These are phyloP conservation scores for Pythium angustatum DNA, from an alignment of 352 stramenopile species.

Conservation along the genomic window DNA sequence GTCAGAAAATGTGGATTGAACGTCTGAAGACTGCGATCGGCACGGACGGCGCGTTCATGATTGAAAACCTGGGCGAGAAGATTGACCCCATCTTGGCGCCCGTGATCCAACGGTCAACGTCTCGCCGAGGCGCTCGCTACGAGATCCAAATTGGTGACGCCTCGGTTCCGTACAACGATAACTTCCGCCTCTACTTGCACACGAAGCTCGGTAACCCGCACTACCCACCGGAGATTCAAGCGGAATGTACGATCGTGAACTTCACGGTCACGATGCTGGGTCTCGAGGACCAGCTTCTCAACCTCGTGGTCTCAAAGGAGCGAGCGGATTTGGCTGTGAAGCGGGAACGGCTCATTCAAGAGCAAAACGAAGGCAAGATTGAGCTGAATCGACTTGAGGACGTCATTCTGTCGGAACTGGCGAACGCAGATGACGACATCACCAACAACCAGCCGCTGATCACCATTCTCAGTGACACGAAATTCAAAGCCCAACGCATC, in stretches of 20 bases:
- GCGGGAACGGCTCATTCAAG: slow-evolving; percentile 91
- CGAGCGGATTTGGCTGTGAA: slow-evolving; percentile 81
- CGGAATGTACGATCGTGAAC: slow-evolving; percentile 94
- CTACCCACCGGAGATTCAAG: slow-evolving; percentile 95
- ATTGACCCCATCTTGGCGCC: slow-evolving; percentile 93
- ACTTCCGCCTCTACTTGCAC: slow-evolving; percentile 94
- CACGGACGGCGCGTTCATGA: slow-evolving; percentile 91
- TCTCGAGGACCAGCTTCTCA: slow-evolving; percentile 92
- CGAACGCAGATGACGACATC: slow-evolving; percentile 96
- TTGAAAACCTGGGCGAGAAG: slow-evolving; percentile 94
- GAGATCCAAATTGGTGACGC: slow-evolving; percentile 95
- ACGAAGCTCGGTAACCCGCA: slow-evolving; percentile 95
- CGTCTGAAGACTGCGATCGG: slow-evolving; percentile 94
- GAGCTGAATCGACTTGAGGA: slow-evolving; percentile 96
- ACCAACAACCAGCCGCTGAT: slow-evolving; percentile 97
- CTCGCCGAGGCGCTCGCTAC: slow-evolving; percentile 90
- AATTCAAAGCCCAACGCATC: slow-evolving; percentile 91
- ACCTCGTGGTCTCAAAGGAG: slow-evolving; percentile 93
- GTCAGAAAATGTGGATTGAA: slow-evolving; percentile 94
- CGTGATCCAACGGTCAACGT: slow-evolving; percentile 94
- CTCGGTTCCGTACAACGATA: slow-evolving; percentile 93
- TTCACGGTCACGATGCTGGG: slow-evolving; percentile 94
- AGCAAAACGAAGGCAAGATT: slow-evolving; percentile 96
- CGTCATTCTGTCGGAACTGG: slow-evolving; percentile 93
- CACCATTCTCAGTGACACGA: slow-evolving; percentile 94